A percentile compares a stretch with the other conserved stretches of the same genome.
These are phyloP conservation scores for Berberis thunbergii DNA, from an alignment of 164 flowering plant genomes.

Conservation along the genomic window DNA sequence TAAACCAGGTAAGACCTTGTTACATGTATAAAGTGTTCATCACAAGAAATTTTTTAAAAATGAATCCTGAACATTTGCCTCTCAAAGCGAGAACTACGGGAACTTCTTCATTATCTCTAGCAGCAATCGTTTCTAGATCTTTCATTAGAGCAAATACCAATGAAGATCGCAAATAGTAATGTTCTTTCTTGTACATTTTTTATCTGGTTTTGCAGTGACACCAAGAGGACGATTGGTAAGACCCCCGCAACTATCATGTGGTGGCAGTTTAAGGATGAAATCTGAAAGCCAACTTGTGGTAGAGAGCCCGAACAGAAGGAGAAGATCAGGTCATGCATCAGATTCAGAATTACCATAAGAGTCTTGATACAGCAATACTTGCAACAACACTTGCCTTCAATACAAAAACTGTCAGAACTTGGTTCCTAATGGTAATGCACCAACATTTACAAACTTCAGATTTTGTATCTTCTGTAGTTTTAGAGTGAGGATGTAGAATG, in stretches of 20 bases:
- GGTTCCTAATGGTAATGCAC: background rate
- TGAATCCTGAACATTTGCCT: too few relatives aligned
- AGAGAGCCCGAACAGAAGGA: conserved; percentile 26
- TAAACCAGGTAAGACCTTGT: conserved; percentile 29
- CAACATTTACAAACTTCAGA: background rate
- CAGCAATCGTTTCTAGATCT: too few relatives aligned
- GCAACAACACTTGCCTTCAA: background rate
- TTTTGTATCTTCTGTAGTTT: too few relatives aligned
- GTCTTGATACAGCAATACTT: background rate
- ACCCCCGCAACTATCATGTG: conserved; percentile 42
- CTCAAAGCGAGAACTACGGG: too few relatives aligned
- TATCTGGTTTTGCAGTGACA: conserved; percentile 22
- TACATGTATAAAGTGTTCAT: too few relatives aligned
- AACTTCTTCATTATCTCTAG: too few relatives aligned
- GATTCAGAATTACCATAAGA: conserved; percentile 53
- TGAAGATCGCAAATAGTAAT: background rate
- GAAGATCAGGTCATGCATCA: conserved; percentile 40
- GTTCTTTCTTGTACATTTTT: background rate
- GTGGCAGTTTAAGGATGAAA: conserved; percentile 33
- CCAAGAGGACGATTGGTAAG: conserved; percentile 35
- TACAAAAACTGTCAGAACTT: background rate
- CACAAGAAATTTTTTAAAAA: too few relatives aligned
- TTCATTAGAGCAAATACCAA: background rate
- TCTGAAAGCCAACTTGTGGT: conserved; percentile 28
- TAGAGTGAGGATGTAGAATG: too few relatives aligned